Percentiles rank a stretch among this genome's conserved stretches.
These are phyloP conservation scores for Micractinium conductrix DNA, from an alignment of 139 green algal genomes.

Conservation along the genomic window DNA sequence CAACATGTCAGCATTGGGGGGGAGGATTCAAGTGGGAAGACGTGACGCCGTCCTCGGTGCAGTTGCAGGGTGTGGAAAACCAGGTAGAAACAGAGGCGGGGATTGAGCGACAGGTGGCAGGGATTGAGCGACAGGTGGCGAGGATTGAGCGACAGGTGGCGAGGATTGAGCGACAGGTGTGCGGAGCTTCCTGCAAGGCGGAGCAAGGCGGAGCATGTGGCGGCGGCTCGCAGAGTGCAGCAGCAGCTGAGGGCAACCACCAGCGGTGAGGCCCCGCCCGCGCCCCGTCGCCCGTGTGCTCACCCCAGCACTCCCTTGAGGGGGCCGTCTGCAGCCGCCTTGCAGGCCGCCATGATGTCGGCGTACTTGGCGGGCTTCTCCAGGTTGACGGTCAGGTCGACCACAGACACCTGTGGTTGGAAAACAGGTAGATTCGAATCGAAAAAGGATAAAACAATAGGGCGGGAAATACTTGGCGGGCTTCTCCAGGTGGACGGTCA, in stretches of 20 bases:
- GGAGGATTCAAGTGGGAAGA: background rate
- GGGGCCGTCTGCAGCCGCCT: constrained; percentile 74
- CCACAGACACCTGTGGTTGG: too few species aligned
- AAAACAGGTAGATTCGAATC: too few species aligned
- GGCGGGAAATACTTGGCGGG: constrained; percentile 87
- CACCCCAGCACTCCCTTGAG: constrained; percentile 90
- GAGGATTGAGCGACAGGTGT: background rate
- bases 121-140: background rate
- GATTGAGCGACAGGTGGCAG: background rate
- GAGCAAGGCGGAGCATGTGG: too few species aligned
- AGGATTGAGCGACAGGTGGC: background rate
- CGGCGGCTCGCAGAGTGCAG: too few species aligned
- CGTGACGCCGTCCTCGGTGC: background rate
- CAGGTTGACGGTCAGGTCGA: constrained; percentile 93
- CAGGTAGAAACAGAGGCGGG: background rate
- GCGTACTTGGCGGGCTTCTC: constrained; percentile 93
- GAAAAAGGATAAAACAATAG: too few species aligned
- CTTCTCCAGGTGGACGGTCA: constrained; percentile 93
- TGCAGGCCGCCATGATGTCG: constrained; percentile 90
- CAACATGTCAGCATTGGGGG: too few species aligned
- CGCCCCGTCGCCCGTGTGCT: too few species aligned
- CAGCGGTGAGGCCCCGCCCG: too few species aligned
- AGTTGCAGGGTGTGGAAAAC: background rate
- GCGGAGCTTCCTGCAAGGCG: too few species aligned
- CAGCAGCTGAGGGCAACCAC: too few species aligned